Conservation (phyloP, 139 green algal genomes). For the Pseudopediastrum boryanum region DNA sequence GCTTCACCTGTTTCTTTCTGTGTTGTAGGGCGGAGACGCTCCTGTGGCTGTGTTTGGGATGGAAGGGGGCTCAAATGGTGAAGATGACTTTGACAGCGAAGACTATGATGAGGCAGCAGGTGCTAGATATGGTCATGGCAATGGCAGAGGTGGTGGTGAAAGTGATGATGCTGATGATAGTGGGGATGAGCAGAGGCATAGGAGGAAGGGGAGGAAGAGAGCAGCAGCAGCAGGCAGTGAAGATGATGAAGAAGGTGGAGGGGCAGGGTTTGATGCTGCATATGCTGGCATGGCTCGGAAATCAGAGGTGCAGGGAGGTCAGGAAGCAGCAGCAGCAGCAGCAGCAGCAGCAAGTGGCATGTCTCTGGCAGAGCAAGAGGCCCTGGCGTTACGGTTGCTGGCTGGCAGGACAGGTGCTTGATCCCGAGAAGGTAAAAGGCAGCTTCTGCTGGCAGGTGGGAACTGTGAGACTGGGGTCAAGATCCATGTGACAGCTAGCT, state of each 20-base stretch:
- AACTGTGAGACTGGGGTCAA: too few species aligned
- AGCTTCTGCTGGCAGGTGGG: too few species aligned
- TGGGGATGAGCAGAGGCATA: slow-evolving; percentile 26
- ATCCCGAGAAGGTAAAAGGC: too few species aligned
- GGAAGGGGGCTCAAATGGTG: not conserved
- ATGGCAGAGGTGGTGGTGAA: not conserved
- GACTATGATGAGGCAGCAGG: slow-evolving; percentile 3
- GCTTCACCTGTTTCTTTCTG: not conserved
- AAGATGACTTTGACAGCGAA: not conserved
- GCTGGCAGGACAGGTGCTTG: too few species aligned
- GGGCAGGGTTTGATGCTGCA: slow-evolving; percentile 32
- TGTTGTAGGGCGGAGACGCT: not conserved
- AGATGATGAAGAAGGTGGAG: not conserved
- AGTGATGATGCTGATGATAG: slow-evolving; percentile 14
- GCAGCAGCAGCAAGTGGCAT: slow-evolving; percentile 17
- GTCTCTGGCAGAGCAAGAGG: not conserved
- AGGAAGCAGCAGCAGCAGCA: slow-evolving; percentile 5
- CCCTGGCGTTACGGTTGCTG: not conserved
- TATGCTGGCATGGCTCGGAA: slow-evolving; percentile 55
- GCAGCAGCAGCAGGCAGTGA: slow-evolving; percentile 21
- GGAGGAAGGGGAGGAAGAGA: not conserved
- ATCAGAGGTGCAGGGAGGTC: not conserved
- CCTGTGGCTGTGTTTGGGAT: not conserved
- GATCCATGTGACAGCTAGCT: too few species aligned
- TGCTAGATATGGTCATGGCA: slow-evolving; percentile 1